phyloP scores from a whole-genome alignment of 768 basidiomycete species.

The Boletus pseudopeckii region DNA sequence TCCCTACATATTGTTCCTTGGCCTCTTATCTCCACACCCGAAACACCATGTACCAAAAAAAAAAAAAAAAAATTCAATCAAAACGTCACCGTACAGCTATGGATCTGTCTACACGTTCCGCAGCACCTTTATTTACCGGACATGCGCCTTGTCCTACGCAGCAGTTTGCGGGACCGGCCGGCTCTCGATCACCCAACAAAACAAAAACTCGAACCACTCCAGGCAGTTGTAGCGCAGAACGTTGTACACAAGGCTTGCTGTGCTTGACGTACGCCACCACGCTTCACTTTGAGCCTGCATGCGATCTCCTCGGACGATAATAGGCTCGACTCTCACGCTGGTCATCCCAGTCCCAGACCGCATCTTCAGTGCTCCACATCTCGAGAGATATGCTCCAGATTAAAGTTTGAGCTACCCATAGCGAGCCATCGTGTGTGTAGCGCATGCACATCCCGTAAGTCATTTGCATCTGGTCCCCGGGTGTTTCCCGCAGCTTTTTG shows the following conservation, averaged over 20 bases:
- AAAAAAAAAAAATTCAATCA: background rate
- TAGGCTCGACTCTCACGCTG: conserved; percentile 6
- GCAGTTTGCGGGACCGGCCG: conserved; percentile 16
- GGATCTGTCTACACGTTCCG: conserved; percentile 9
- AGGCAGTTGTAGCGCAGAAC: no score
- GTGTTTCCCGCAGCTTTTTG: no score
- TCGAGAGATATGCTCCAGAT: conserved; percentile 15
- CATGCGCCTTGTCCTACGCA: conserved; percentile 1
- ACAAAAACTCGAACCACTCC: no score
- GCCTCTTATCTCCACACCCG: no score
- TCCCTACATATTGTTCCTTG: no score
- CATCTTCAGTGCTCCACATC: conserved; percentile 7
- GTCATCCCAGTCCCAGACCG: background rate
- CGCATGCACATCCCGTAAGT: conserved; percentile 13
- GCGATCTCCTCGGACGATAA: conserved; percentile 29
- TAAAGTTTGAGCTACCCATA: conserved; percentile 10
- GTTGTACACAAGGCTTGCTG: conserved; percentile 3
- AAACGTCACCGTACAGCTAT: background rate
- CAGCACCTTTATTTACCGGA: conserved; percentile 11
- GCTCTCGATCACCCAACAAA: no score
- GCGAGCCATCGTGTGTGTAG: conserved; percentile 5
- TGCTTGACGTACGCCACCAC: conserved; percentile 18
- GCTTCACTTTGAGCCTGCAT: background rate
- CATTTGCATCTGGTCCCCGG: background rate
- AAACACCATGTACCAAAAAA: no score